phyloP scores from a whole-genome alignment of 306 rosid genomes.

The Lathyrus aphaca region DNA sequence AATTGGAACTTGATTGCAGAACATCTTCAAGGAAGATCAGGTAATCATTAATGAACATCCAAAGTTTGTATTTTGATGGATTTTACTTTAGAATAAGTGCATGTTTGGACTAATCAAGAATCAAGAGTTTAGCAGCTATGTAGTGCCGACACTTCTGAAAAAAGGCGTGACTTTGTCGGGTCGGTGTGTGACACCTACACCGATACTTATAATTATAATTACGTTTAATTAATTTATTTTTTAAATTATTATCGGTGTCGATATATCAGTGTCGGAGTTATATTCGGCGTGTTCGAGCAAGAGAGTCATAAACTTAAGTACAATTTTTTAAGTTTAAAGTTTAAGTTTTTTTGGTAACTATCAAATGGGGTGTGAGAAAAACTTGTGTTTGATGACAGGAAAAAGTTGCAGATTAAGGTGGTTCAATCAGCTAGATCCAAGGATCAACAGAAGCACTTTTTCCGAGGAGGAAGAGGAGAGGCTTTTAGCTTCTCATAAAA shows the following conservation, averaged over 20 bases:
- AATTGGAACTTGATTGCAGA: slow-evolving; percentile 94
- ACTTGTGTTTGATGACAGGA: slow-evolving; percentile 47
- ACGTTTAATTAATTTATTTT: too few species aligned
- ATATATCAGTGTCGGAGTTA: too few species aligned
- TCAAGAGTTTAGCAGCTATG: too few species aligned
- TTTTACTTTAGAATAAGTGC: background rate
- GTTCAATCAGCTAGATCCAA: slow-evolving; percentile 92
- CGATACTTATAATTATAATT: too few species aligned
- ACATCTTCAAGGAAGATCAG: slow-evolving; percentile 85
- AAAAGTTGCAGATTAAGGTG: slow-evolving; percentile 95
- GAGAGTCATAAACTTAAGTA: too few species aligned
- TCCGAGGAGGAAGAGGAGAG: slow-evolving; percentile 80
- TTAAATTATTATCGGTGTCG: too few species aligned
- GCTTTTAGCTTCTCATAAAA: slow-evolving; percentile 61
- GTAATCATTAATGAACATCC: slow-evolving; percentile 41
- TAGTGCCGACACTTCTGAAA: too few species aligned
- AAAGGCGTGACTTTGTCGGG: too few species aligned
- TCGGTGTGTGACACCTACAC: too few species aligned
- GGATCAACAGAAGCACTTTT: slow-evolving; percentile 71
- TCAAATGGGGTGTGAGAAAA: slow-evolving; percentile 7
- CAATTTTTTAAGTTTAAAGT: background rate
- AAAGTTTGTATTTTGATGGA: slow-evolving; percentile 7
- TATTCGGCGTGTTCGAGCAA: too few species aligned
- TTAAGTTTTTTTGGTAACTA: background rate
- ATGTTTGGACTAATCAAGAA: background rate